Base-by-base conservation (phyloP, 805 yeast species). In the Starmerella kuoi region DNA sequence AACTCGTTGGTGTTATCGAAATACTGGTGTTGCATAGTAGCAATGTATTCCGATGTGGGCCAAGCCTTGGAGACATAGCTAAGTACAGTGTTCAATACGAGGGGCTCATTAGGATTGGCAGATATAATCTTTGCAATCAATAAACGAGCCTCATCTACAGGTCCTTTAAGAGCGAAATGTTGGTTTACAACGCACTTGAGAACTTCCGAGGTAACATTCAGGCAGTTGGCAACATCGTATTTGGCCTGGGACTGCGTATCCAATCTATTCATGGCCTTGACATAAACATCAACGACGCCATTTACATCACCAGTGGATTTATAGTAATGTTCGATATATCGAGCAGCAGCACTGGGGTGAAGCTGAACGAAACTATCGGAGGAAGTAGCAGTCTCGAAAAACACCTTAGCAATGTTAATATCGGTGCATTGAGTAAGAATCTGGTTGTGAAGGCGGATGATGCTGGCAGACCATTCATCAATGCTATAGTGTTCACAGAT, bases 291-390 rank as follows among this genome's bases (percentile, higher is more conserved):
- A n/a, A 50, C 41, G 2, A 46, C 42, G 7, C 28, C 35, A 3
- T 42, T 40, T 9, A 38, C 14, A 30, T 50, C 49, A 4, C 34
- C 31, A 14, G 48, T 39, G 21, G 33, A 31, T 14, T 24, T 31
- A 41, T 40, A 48, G 22, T 38, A 30, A 12, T 37, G 44, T 24
- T 33, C 35, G 5, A 53, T n/a, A 36, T 46, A 54, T n/a, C 38
- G 31, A 5, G 53, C 46, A 3, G 47, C 53, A 5, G 58, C 52
- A n/a, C 49, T 39, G 25, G 58, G 58, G 31, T 54, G 58, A 33
- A 54, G 43, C 18, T 30, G 38, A 9, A 53, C 33, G 26, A 44
- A 49, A 25, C 41, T 17, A 24, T 43, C 48, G 8, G 37, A 34
- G 17, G 41, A 18, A 3, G 41, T 22, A 2, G 51, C 56, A 26